phyloP scores from a whole-genome alignment of 495 filamentous ascomycete genomes.

The Filosporella fistucella region DNA sequence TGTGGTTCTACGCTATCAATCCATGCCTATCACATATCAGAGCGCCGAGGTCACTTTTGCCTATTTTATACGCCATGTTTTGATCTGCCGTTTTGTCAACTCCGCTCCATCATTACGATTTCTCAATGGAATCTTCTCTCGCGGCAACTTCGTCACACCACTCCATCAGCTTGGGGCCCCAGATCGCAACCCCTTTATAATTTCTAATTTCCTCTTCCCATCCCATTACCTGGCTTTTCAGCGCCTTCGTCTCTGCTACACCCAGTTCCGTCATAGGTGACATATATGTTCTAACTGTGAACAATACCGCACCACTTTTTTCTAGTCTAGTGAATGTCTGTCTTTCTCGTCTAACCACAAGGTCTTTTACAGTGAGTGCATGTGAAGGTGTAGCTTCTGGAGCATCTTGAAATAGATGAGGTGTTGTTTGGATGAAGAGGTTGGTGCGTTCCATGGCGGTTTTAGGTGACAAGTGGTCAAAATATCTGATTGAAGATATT shows the following conservation, averaged over 20 bases:
- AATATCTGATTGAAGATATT: constrained; percentile 32
- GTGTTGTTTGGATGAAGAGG: constrained; percentile 48
- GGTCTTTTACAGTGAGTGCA: constrained; percentile 32
- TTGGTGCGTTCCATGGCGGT: constrained; percentile 50
- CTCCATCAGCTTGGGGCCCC: constrained; percentile 40
- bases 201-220: constrained; percentile 48
- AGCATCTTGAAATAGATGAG: constrained; percentile 36
- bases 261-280: constrained; percentile 27
- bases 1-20: too few species aligned
- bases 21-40: too few species aligned
- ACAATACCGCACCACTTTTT: constrained; percentile 41
- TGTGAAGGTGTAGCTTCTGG: constrained; percentile 35
- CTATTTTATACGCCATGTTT: too few species aligned
- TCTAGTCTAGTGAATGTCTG: constrained; percentile 51
- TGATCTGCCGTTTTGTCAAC: too few species aligned
- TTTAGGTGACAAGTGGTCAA: constrained; percentile 38
- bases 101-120: too few species aligned
- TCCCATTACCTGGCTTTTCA: constrained; percentile 42
- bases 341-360: constrained; percentile 47
- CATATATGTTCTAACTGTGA: constrained; percentile 51
- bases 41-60: too few species aligned
- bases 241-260: constrained; percentile 37
- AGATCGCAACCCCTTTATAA: constrained; percentile 49
- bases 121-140: too few species aligned
- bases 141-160: constrained; percentile 25